Conservation (phyloP, 2,329 filamentous ascomycete species). For the Myriosclerotinia curreyana region DNA sequence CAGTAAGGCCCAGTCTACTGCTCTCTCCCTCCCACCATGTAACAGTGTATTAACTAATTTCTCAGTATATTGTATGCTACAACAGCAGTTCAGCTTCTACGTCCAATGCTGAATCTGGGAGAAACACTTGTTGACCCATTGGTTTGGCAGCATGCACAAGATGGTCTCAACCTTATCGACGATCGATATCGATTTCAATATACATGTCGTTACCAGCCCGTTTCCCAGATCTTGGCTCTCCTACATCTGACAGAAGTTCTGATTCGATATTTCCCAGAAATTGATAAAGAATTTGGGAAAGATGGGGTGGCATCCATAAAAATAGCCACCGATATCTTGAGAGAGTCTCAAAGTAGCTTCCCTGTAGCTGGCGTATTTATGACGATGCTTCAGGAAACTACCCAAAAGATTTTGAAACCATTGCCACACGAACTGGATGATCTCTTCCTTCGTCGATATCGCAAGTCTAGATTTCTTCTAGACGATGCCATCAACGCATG, state of each 20-base stretch:
- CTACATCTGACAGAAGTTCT: slow-evolving; percentile 38
- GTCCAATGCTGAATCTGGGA: slow-evolving; percentile 36
- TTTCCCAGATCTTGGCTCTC: slow-evolving; percentile 39
- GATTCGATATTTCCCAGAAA: slow-evolving; percentile 37
- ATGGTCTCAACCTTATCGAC: slow-evolving; percentile 38
- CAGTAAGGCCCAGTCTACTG: slow-evolving; percentile 35
- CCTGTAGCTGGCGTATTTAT: slow-evolving; percentile 38
- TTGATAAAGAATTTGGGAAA: slow-evolving; percentile 28
- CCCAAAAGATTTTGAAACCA: slow-evolving; percentile 31
- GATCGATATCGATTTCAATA: slow-evolving; percentile 36
- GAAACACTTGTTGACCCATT: slow-evolving; percentile 31
- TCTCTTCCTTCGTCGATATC: slow-evolving; percentile 11
- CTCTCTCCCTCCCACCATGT: background rate
- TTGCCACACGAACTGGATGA: slow-evolving; percentile 30
- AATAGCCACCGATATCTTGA: slow-evolving; percentile 35
- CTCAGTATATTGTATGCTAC: slow-evolving; percentile 38
- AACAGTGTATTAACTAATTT: slow-evolving; percentile 23
- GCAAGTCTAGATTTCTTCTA: slow-evolving; percentile 26
- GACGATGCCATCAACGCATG: slow-evolving; percentile 40
- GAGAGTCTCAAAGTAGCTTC: slow-evolving; percentile 35
- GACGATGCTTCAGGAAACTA: slow-evolving; percentile 36
- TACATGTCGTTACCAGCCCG: slow-evolving; percentile 38
- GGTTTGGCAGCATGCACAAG: slow-evolving; percentile 37
- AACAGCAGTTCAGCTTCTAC: slow-evolving; percentile 37
- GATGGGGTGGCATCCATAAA: slow-evolving; percentile 35